phyloP scores from a whole-genome alignment of 2,329 filamentous ascomycete genomes.

The Monosporascus sp. region DNA sequence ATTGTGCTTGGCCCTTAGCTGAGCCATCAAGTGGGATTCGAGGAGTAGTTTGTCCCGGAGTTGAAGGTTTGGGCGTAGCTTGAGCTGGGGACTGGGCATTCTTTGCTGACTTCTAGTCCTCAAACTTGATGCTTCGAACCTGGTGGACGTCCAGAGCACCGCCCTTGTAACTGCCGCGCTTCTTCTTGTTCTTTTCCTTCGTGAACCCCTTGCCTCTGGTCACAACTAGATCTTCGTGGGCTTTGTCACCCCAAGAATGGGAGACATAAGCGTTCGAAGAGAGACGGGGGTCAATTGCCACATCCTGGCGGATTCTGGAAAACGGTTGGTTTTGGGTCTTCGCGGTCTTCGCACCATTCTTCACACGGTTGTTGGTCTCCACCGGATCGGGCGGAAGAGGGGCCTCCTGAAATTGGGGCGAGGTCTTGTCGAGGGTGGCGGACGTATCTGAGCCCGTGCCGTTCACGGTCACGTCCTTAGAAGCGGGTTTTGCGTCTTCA shows the following conservation, averaged over 20 bases:
- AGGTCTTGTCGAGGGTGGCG: constrained; percentile 46
- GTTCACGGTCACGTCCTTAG: constrained; percentile 19
- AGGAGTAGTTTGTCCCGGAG: not conserved
- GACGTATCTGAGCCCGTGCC: constrained; percentile 33
- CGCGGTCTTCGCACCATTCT: constrained; percentile 26
- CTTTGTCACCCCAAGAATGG: constrained; percentile 84
- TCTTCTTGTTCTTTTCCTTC: constrained; percentile 99
- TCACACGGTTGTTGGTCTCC: constrained; percentile 35
- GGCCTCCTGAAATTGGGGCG: constrained; percentile 43
- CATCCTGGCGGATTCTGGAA: constrained; percentile 68
- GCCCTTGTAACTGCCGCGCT: constrained; percentile 83
- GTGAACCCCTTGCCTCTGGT: constrained; percentile 97
- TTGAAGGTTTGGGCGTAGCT: not conserved
- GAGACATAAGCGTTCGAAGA: constrained; percentile 74
- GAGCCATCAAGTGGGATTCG: not conserved
- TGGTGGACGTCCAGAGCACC: constrained; percentile 78
- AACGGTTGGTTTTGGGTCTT: constrained; percentile 63
- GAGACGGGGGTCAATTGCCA: constrained; percentile 62
- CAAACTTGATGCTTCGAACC: constrained; percentile 89
- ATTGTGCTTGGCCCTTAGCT: not conserved
- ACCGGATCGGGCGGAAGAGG: constrained; percentile 50
- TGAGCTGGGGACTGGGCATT: not conserved
- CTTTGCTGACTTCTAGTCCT: constrained; percentile 55
- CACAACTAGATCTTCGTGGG: constrained; percentile 80
- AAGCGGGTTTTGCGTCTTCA: constrained; percentile 25